These are phyloP conservation scores for Ustilago hordei DNA, from an alignment of 1,284 basidiomycete genomes.

Conservation along the genomic window DNA sequence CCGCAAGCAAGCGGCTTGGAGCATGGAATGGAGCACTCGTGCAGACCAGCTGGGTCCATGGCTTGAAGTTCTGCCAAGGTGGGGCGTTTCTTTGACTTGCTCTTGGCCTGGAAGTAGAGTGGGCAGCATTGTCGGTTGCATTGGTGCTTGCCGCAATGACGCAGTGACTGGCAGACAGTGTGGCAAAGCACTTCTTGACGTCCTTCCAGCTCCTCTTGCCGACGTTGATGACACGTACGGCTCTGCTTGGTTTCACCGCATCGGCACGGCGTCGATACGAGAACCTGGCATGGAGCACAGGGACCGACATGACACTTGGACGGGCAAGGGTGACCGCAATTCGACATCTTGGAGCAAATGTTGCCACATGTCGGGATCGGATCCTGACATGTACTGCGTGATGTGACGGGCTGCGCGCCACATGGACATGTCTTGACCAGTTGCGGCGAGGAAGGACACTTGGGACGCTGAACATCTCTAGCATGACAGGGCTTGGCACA, in stretches of 20 bases:
- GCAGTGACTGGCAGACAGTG: slow-evolving; percentile 58
- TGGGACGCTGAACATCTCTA: slow-evolving; percentile 23
- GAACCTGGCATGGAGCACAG: slow-evolving; percentile 62
- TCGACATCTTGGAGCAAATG: slow-evolving; percentile 49
- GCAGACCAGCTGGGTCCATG: slow-evolving; percentile 63
- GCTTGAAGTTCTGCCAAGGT: slow-evolving; percentile 53
- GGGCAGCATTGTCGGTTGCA: slow-evolving; percentile 65
- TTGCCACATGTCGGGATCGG: slow-evolving; percentile 60
- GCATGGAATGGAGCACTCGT: slow-evolving; percentile 62
- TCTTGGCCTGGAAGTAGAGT: slow-evolving; percentile 62
- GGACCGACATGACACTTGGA: slow-evolving; percentile 58
- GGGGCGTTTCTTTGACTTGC: slow-evolving; percentile 51
- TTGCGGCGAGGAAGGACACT: slow-evolving; percentile 59
- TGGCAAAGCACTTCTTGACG: slow-evolving; percentile 59
- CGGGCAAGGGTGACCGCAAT: slow-evolving; percentile 62
- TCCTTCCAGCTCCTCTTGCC: slow-evolving; percentile 47
- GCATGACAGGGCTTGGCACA: slow-evolving; percentile 63
- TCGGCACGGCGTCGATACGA: slow-evolving; percentile 64
- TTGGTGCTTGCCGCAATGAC: slow-evolving; percentile 63
- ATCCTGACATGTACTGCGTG: slow-evolving; percentile 57
- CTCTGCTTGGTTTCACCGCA: slow-evolving; percentile 65
- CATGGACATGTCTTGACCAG: slow-evolving; percentile 62
- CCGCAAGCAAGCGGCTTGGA: slow-evolving; percentile 63
- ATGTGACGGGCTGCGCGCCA: slow-evolving; percentile 49
- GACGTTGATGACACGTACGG: slow-evolving; percentile 49